Evolutionary conservation across 2,329 filamentous ascomycete species (phyloP), one percentile per base, ranked within the genome.

Genomic region (Claviceps citrina): DNA sequence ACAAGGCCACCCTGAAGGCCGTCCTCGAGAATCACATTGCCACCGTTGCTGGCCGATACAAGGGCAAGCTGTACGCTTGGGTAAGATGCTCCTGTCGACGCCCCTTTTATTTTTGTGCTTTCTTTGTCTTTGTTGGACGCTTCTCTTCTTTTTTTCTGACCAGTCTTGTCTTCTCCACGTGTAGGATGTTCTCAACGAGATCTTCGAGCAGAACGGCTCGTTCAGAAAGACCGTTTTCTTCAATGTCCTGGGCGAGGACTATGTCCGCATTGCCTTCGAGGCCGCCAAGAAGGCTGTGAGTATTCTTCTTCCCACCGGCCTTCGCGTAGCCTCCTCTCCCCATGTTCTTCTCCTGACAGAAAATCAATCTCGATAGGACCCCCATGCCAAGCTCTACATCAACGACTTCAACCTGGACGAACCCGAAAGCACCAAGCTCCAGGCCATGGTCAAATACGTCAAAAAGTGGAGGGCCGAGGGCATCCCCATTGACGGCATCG

Each of bases 371-470:
- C n/a, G n/a, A 1, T 13, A 40, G 12, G 81, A 84, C 54, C 77
- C 80, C 2, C 51, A 59, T 41, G 78, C 76, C 3, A 79, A 78
- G 59, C 66, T 85, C 30, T 86, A 82, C 64, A 81, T 84, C 61
- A 86, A 85, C 59, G 80, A 85, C 56, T 74, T 69, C 60, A 81
- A 81, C 62, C 68, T 81, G 39, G 78, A 81, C 59, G 64, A 58
- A 32, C 67, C 76, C 15, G 66, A 49, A 47, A 68, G 70, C 50
- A 62, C 68, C 46, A 84, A 85, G 64, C 63, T 64, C 27, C 61
- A 49, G 18, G 66, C 66, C 35, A 72, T 80, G 63, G 64, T 70
- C 4, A 55, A 53, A 27, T 63, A 76, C 50, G 78, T 84, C 47
- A 70, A 71, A 51, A 70, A 75, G 52, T 81, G 77, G 76, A 51